Evolutionary conservation across 208 protist species (phyloP).

Genomic region (Wallacemonas sp.): DNA sequence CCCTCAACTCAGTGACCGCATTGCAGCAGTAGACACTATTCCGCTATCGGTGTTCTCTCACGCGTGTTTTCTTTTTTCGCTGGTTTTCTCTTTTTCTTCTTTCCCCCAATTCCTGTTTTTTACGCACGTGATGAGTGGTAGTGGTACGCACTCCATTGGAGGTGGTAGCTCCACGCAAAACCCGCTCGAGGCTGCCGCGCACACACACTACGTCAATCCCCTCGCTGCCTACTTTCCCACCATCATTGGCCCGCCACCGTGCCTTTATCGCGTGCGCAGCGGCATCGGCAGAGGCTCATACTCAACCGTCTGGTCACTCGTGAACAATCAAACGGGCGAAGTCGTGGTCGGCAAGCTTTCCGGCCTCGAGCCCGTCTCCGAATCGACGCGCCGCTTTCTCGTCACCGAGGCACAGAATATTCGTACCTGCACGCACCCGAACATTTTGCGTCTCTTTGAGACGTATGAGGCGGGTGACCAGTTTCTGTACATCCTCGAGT

Average conservation of each 20-base stretch:
- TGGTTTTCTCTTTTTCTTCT: too few relatives aligned
- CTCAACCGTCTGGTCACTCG: constrained; percentile 64
- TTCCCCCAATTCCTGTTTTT: neutral
- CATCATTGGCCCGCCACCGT: constrained; percentile 45
- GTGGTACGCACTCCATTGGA: too few relatives aligned
- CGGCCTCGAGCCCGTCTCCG: constrained; percentile 36
- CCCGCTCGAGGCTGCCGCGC: neutral
- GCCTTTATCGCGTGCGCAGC: constrained; percentile 47
- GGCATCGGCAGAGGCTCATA: constrained; percentile 58
- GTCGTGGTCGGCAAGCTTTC: constrained; percentile 67
- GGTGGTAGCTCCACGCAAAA: too few relatives aligned
- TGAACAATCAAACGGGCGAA: constrained; percentile 47
- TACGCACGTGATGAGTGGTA: too few relatives aligned
- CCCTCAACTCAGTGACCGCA: too few relatives aligned
- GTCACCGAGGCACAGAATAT: constrained; percentile 60
- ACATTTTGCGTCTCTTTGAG: constrained; percentile 65
- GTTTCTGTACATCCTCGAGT: constrained; percentile 73
- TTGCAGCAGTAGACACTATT: too few relatives aligned
- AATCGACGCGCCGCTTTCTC: constrained; percentile 35
- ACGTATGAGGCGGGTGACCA: constrained; percentile 39
- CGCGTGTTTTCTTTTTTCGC: too few relatives aligned
- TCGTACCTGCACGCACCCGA: constrained; percentile 57
- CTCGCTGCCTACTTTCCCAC: constrained; percentile 49
- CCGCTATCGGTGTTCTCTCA: too few relatives aligned
- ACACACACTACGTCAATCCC: constrained; percentile 39